Percentiles rank a stretch among this genome's conserved stretches.
These are phyloP conservation scores for Rosa hybrid DNA, from an alignment of 331 rosid species.

Conservation along the genomic window DNA sequence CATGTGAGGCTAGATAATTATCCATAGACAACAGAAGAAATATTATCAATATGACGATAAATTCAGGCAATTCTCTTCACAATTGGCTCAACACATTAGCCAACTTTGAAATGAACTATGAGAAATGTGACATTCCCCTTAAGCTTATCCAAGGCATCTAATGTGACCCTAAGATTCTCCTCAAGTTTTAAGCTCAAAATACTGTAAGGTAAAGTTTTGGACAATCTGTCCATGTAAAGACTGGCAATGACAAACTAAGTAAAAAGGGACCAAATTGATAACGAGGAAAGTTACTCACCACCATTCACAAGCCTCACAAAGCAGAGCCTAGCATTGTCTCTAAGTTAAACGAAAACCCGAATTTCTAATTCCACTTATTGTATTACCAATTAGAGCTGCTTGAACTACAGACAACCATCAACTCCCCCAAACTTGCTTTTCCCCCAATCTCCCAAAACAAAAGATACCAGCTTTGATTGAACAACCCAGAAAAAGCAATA, in stretches of 20 bases:
- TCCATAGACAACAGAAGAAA: neutral
- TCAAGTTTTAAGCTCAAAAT: neutral
- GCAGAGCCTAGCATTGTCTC: neutral
- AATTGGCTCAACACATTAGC: neutral
- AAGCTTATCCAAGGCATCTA: neutral
- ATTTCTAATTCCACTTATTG: neutral
- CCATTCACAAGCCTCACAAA: neutral
- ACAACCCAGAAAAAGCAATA: neutral
- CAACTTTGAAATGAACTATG: neutral
- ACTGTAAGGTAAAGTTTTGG: neutral
- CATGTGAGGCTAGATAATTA: neutral
- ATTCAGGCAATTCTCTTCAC: neutral
- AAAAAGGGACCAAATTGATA: neutral
- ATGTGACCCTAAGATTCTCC: neutral
- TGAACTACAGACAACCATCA: neutral
- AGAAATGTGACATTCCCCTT: neutral
- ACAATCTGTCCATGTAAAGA: neutral
- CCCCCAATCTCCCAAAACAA: neutral
- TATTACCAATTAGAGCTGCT: neutral
- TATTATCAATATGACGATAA: neutral
- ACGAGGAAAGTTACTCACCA: neutral
- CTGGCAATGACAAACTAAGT: neutral
- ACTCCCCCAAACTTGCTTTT: neutral
- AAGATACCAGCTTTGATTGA: neutral
- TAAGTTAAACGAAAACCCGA: neutral